These are phyloP conservation scores for Hemisphaericaspora subhashii DNA, from an alignment of 1,139 yeast genomes.

Conservation along the genomic window DNA sequence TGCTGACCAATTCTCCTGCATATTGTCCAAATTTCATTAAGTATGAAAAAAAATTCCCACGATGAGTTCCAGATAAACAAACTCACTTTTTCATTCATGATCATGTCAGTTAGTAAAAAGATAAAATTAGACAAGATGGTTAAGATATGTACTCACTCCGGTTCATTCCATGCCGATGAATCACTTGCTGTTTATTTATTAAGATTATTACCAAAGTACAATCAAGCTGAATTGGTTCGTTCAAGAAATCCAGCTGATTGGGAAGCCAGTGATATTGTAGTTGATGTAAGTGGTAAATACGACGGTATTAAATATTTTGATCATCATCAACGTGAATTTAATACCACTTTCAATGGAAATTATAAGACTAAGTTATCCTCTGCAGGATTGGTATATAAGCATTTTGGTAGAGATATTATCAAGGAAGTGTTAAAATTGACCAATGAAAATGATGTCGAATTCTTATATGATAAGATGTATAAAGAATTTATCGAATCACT, in stretches of 20 bases:
- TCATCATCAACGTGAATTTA: slow-evolving; percentile 82
- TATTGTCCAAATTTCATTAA: no score
- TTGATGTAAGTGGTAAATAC: slow-evolving; percentile 93
- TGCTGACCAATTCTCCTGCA: no score
- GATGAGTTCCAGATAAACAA: not conserved
- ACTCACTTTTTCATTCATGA: not conserved
- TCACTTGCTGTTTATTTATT: slow-evolving; percentile 93
- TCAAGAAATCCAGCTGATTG: slow-evolving; percentile 81
- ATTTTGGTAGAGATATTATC: slow-evolving; percentile 83
- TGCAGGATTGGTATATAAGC: slow-evolving; percentile 93
- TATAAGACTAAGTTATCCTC: slow-evolving; percentile 77
- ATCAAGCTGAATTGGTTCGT: slow-evolving; percentile 69
- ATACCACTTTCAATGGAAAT: slow-evolving; percentile 35
- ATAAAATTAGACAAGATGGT: slow-evolving; percentile 23
- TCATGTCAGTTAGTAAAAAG: slow-evolving; percentile 15
- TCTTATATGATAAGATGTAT: slow-evolving; percentile 73
- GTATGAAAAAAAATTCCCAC: not conserved
- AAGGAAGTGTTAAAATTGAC: slow-evolving; percentile 34
- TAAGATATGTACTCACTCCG: slow-evolving; percentile 87
- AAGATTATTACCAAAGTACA: slow-evolving; percentile 66
- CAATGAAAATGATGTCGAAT: slow-evolving; percentile 42
- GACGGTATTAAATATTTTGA: slow-evolving; percentile 87
- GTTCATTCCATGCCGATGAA: slow-evolving; percentile 96
- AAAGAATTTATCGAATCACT: slow-evolving; percentile 84
- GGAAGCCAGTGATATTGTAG: slow-evolving; percentile 88